Base-by-base conservation (phyloP, 2,329 filamentous ascomycete genomes). In the Exserohilum rostratum region DNA sequence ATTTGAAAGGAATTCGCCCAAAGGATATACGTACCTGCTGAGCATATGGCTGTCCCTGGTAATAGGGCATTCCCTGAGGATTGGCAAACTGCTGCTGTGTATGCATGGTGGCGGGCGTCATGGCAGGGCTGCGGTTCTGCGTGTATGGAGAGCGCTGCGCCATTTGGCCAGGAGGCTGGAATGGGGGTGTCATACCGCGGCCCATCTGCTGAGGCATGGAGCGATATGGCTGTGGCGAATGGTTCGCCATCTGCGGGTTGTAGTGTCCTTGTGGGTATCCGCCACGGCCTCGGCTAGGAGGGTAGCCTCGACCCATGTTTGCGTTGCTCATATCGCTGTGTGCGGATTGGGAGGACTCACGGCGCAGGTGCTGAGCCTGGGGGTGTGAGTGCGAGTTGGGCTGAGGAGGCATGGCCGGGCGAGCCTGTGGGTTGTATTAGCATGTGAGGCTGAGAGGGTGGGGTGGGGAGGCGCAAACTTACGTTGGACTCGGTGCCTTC, bases 331-430 rank as follows among this genome's bases (percentile, higher is more conserved):
- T 84, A 61, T 93, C 89, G 72, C 85, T 86, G 75, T 93, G 90
- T 61, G 87, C 83, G 18, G 91, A 96, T 70, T 95, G 91, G 33
- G 89, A 89, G 27, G 93, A 97, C 73, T 93, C 90, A 66, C 91
- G 89, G 69, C 93, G 89, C 67, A 91, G 85, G 77, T 98, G 93
- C 61, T 84, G 85, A n/a, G 86, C 83, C 68, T 89, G 89, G 50
- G 85, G 71, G n/a, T 72, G 59, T n/a, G 68, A 56, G 56, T 71
- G 63, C 9, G 68, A 60, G 57, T 71, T 73, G 47, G 66, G 62
- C 44, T 74, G 69, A 7, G 71, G 85, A 56, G 85, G 83, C 64
- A 85, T 80, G 43, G 86, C 85, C 49, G 88, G 85, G 79, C 88
- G 86, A 78, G 89, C 84, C 77, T 91, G 87, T 71, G n/a, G n/a